Evolutionary conservation across 306 rosid species (phyloP).

Genomic region (Prunus fruticosa): DNA sequence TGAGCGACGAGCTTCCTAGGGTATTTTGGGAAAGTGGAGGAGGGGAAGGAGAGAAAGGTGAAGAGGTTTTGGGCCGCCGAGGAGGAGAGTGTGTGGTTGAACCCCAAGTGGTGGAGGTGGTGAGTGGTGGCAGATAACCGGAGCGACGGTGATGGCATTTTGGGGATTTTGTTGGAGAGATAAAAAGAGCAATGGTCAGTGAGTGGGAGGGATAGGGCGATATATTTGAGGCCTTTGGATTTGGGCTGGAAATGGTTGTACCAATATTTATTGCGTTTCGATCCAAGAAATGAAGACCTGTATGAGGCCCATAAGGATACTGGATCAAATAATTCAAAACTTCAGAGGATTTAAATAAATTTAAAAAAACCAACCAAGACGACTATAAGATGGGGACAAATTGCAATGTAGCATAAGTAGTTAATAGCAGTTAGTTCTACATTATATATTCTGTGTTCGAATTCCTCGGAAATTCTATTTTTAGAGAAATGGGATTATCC

Average conservation of each 20-base stretch:
- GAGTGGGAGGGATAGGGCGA: not conserved
- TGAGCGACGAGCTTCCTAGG: conserved; percentile 34
- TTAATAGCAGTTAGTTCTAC: rapidly evolving
- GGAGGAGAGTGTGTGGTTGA: conserved; percentile 35
- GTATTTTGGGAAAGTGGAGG: conserved; percentile 27
- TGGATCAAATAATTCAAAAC: not conserved
- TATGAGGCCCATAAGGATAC: not conserved
- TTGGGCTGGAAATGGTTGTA: not conserved
- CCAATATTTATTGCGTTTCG: no score
- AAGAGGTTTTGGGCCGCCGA: conserved; percentile 29
- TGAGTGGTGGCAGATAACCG: conserved; percentile 11
- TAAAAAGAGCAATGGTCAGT: not conserved
- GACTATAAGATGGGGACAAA: no score
- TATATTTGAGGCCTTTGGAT: not conserved
- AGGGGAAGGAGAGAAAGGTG: conserved; percentile 27
- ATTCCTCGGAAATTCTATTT: no score
- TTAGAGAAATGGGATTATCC: no score
- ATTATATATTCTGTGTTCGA: rapidly evolving
- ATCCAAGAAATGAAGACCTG: no score
- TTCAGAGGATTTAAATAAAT: no score
- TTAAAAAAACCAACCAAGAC: no score
- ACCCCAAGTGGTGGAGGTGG: conserved; percentile 28
- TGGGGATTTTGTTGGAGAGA: conserved; percentile 2
- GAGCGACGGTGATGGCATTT: conserved; percentile 51
- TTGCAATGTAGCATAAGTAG: no score